Base-by-base conservation (phyloP, 202 grass and related monocot species). In the Carex arenaria region DNA sequence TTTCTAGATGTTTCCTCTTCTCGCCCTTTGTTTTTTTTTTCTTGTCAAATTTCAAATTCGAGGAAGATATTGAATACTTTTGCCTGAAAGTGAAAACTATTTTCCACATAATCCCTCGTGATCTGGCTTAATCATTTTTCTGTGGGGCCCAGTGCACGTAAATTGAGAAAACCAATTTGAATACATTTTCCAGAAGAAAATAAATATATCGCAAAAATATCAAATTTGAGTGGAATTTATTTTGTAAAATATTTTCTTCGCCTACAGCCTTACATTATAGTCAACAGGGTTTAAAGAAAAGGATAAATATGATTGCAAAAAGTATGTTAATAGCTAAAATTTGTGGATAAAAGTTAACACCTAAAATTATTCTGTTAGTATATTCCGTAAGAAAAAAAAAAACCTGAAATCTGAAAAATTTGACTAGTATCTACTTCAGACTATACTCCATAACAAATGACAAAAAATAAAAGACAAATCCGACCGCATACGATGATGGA, bases 1-100 rank as follows among this genome's bases (percentile, higher is more conserved):
- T 31, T 81, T 81, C 79, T 81, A 52, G 79, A 81, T 65, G 19
- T 34, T 81, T 66, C 61, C 15, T 10, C 11, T 32, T 49, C 28
- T 53, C 7, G 19, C 11, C 2, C 3, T 47, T 47, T 2, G 4
- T 10, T 14, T 15, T 64, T 34, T 36, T 36, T 36, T 36, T 36
- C 4, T 3, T 3, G 38, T 65, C 60, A 47, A 2, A 30, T 52
- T 28, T 14, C 70, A 49, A 47, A 15, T 80, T 49, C 7, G 57
- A 64, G 57, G 55, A 20, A 7, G 22, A 10, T 20, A 55, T 30
- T 67, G 19, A 23, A 45, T 30, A 52, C 6, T 4, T 66, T 36
- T 36, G 3, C 3, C 0, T 12, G 2, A 62, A n/a, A n/a, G n/a
- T n/a, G n/a, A n/a, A n/a, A n/a, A n/a, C n/a, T n/a, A n/a, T n/a